A percentile compares a stretch with the other conserved stretches of the same genome.
Conservation (phyloP, 345 rosid species). For the Corymbia maculata region DNA sequence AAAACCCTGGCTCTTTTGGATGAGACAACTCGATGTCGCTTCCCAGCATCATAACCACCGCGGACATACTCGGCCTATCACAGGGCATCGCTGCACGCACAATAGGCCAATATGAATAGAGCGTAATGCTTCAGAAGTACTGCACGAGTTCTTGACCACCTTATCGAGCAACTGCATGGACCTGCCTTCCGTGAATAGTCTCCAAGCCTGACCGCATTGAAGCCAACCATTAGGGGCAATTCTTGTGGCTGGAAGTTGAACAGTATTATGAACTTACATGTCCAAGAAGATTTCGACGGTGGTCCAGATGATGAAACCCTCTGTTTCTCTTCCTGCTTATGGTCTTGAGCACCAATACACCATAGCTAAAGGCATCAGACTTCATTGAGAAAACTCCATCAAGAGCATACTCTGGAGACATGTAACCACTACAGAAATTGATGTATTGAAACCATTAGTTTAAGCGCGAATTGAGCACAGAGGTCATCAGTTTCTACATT, state of each 20-base stretch:
- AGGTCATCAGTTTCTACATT: background rate
- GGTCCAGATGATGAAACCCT: constrained; percentile 17
- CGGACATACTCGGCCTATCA: constrained; percentile 40
- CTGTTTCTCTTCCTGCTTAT: constrained; percentile 13
- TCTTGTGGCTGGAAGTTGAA: background rate
- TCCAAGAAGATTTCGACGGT: constrained; percentile 8
- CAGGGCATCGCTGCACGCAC: constrained; percentile 31
- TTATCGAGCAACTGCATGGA: constrained; percentile 19
- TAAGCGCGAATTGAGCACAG: background rate
- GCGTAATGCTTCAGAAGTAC: constrained; percentile 9
- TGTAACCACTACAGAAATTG: constrained; percentile 22
- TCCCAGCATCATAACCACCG: constrained; percentile 30
- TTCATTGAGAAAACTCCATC: constrained; percentile 23
- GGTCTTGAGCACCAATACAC: constrained; percentile 25
- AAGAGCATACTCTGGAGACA: constrained; percentile 35
- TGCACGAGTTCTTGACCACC: constrained; percentile 1
- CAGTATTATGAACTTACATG: background rate
- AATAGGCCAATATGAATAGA: constrained; percentile 35
- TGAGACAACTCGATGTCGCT: constrained; percentile 25
- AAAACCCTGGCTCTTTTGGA: constrained; percentile 33
- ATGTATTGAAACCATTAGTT: no score
- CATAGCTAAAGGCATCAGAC: constrained; percentile 31
- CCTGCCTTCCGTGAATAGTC: constrained; percentile 16
- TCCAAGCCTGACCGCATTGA: constrained; percentile 27
- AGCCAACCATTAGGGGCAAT: background rate